Percentiles rank a stretch among this genome's conserved stretches.
These are phyloP conservation scores for Talaromyces sp. DNA, from an alignment of 2,329 filamentous ascomycete species.

Conservation along the genomic window DNA sequence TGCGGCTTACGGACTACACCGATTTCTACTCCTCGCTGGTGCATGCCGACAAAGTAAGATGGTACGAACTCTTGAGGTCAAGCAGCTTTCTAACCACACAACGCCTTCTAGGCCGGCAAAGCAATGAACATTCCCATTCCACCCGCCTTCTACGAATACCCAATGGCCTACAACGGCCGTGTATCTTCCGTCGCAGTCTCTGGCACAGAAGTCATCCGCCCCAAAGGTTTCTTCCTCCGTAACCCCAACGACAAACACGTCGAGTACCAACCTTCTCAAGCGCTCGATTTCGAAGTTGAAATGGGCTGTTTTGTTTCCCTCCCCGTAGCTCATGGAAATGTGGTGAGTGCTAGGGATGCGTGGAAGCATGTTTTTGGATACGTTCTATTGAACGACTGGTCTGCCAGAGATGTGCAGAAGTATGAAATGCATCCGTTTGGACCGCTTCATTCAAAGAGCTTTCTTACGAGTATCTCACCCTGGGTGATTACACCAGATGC, in stretches of 20 bases:
- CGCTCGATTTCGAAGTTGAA: slow-evolving; percentile 52
- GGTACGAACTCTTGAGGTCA: not conserved
- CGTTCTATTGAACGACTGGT: slow-evolving; percentile 61
- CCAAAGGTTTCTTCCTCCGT: slow-evolving; percentile 2
- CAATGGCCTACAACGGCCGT: slow-evolving; percentile 13
- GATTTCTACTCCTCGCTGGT: slow-evolving; percentile 9
- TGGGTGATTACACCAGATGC: slow-evolving; percentile 61
- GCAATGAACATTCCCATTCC: slow-evolving; percentile 10
- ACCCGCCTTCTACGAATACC: slow-evolving; percentile 8
- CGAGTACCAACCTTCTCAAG: slow-evolving; percentile 38
- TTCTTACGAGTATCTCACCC: slow-evolving; percentile 58
- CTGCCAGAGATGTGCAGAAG: slow-evolving; percentile 58
- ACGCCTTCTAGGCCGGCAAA: slow-evolving; percentile 4
- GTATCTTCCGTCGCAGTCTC: slow-evolving; percentile 2
- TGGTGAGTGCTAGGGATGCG: slow-evolving; percentile 41
- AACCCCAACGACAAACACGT: not conserved
- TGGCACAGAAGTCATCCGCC: slow-evolving; percentile 7
- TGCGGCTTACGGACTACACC: slow-evolving; percentile 4
- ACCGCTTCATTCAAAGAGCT: slow-evolving; percentile 59
- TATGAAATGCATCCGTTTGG: slow-evolving; percentile 60
- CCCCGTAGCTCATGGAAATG: slow-evolving; percentile 40
- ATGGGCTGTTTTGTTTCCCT: slow-evolving; percentile 46
- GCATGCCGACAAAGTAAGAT: slow-evolving; percentile 1
- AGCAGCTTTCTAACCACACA: not conserved
- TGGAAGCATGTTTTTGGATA: slow-evolving; percentile 57